These are phyloP conservation scores for Aegilops umbellulata DNA, from an alignment of 176 grass and related monocot genomes.

Conservation along the genomic window DNA sequence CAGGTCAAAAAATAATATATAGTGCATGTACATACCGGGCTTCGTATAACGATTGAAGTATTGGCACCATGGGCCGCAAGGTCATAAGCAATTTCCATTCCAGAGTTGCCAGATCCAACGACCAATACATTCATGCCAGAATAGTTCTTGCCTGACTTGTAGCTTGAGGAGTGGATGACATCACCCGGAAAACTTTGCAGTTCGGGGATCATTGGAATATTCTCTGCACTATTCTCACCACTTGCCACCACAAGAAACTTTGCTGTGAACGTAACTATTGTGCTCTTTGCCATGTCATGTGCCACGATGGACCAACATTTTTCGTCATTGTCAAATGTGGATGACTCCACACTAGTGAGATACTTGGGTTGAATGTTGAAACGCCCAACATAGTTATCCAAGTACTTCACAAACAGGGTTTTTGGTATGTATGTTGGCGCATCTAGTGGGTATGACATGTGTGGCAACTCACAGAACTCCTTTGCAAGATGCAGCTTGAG, in stretches of 20 bases:
- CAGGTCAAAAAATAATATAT: neutral
- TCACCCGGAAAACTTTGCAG: neutral
- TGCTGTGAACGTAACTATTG: neutral
- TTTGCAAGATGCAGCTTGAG: neutral
- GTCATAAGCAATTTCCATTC: neutral
- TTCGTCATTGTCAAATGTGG: neutral
- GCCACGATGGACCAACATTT: neutral
- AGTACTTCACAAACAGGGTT: neutral
- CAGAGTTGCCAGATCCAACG: neutral
- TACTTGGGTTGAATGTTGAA: neutral
- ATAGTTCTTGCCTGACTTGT: neutral
- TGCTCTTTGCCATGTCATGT: neutral
- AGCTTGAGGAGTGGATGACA: neutral
- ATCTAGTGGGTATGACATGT: neutral
- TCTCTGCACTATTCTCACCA: neutral
- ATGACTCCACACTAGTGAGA: neutral
- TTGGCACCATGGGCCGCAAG: neutral
- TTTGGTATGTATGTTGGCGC: conserved; percentile 7
- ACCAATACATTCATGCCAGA: neutral
- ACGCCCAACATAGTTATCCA: neutral
- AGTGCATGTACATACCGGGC: neutral
- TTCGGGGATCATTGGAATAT: neutral
- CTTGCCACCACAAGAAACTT: conserved; percentile 43
- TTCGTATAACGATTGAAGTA: neutral
- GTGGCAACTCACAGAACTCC: neutral